phyloP scores from a whole-genome alignment of 306 rosid species.

The Citrullus colocynthis region DNA sequence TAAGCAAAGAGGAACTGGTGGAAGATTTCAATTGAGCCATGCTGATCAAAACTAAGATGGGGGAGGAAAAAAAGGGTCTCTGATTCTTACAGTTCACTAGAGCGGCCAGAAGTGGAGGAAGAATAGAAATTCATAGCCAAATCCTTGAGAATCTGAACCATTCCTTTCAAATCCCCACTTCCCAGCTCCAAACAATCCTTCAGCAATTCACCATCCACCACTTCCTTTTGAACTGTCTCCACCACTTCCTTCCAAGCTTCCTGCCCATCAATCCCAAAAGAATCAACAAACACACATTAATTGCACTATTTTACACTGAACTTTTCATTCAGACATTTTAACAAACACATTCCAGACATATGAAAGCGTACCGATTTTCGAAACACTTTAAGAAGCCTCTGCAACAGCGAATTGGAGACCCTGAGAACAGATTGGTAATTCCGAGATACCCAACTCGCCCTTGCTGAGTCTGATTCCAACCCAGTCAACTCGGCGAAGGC shows the following conservation, averaged over 20 bases:
- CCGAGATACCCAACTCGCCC: slow-evolving; percentile 35
- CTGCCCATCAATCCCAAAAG: slow-evolving; percentile 21
- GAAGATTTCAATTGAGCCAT: not conserved
- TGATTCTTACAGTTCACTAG: not conserved
- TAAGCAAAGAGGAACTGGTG: not conserved
- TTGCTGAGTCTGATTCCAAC: slow-evolving; percentile 29
- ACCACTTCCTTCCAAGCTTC: slow-evolving; percentile 38
- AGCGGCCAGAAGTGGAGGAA: not conserved
- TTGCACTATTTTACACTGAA: not conserved
- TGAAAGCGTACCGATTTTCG: slow-evolving; percentile 36
- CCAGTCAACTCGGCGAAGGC: slow-evolving; percentile 39
- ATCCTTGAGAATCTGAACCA: slow-evolving; percentile 46
- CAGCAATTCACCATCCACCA: slow-evolving; percentile 58
- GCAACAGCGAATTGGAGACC: slow-evolving; percentile 27
- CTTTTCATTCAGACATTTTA: not conserved
- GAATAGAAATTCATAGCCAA: slow-evolving; percentile 25
- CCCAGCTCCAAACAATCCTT: slow-evolving; percentile 71
- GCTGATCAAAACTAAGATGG: not conserved
- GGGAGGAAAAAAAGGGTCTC: not conserved
- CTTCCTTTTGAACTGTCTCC: slow-evolving; percentile 49
- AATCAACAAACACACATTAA: not conserved
- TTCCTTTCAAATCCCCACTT: slow-evolving; percentile 44
- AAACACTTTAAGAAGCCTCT: slow-evolving; percentile 40
- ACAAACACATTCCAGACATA: not conserved
- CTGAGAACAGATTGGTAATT: slow-evolving; percentile 43